These are phyloP conservation scores for Oenanthe sinensis DNA, from an alignment of 129 eudicot species.

Conservation along the genomic window DNA sequence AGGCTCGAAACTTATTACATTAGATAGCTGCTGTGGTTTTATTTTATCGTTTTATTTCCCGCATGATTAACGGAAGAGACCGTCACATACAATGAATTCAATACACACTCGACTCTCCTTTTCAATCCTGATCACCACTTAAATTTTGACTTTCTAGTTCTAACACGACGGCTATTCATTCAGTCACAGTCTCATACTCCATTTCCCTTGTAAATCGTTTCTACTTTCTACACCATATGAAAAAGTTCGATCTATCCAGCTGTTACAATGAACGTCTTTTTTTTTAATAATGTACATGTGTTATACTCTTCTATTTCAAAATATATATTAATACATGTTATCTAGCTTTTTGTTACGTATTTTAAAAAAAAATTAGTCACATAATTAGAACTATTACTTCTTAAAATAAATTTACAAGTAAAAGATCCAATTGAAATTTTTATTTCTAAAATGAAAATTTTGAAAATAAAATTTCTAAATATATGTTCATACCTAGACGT, in stretches of 20 bases:
- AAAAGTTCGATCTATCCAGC: not conserved
- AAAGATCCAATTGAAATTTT: too few species aligned
- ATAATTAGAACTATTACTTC: too few species aligned
- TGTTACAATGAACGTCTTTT: too few species aligned
- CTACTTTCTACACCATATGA: not conserved
- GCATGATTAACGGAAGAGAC: not conserved
- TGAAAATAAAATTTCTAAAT: too few species aligned
- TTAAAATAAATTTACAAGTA: too few species aligned
- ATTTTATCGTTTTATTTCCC: not conserved
- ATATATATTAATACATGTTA: too few species aligned
- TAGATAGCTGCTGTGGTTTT: not conserved
- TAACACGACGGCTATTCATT: not conserved
- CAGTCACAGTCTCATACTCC: not conserved
- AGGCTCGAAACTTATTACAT: not conserved
- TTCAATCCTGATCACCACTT: not conserved
- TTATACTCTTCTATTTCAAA: too few species aligned
- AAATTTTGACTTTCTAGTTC: slow-evolving; percentile 1
- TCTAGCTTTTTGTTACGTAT: too few species aligned
- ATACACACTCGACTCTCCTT: not conserved
- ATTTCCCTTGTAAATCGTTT: not conserved
- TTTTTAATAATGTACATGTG: too few species aligned
- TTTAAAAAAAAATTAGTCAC: too few species aligned
- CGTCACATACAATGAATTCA: not conserved
- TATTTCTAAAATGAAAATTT: too few species aligned
- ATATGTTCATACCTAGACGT: too few species aligned